Evolutionary conservation across 495 filamentous ascomycete genomes (phyloP).

Genomic region (Aspergillus ellipticus): DNA sequence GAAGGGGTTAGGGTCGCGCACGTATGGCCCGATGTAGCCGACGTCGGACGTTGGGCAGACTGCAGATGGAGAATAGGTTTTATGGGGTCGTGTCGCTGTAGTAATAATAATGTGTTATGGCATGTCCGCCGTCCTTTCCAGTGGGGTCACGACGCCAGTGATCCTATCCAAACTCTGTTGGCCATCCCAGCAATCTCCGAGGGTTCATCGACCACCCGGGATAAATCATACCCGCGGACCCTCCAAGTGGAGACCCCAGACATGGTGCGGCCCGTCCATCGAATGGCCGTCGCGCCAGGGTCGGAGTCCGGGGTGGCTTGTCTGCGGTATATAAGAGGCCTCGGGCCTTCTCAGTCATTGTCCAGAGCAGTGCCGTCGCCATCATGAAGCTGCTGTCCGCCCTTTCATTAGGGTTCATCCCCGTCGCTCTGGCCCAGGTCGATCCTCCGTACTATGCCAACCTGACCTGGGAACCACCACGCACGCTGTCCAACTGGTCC

Average conservation of each 20-base stretch:
- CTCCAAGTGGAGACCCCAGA: too few species aligned
- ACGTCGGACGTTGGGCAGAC: neutral
- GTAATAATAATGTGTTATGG: neutral
- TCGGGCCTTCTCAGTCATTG: neutral
- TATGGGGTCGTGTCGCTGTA: too few species aligned
- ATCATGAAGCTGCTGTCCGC: neutral
- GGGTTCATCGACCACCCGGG: too few species aligned
- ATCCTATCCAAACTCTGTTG: too few species aligned
- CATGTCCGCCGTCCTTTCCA: too few species aligned
- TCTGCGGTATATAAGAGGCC: neutral
- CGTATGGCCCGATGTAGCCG: neutral
- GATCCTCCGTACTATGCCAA: slow-evolving; percentile 13
- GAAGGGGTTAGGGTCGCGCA: neutral
- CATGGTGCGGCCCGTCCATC: too few species aligned
- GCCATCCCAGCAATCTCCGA: neutral
- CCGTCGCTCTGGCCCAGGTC: neutral
- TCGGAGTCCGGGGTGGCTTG: neutral
- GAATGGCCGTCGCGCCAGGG: too few species aligned
- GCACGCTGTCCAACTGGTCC: slow-evolving; percentile 13
- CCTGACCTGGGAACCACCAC: slow-evolving; percentile 11
- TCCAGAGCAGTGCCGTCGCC: neutral
- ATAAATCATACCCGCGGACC: neutral
- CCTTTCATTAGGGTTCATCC: neutral
- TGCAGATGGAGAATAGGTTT: too few species aligned
- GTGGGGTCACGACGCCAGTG: neutral